phyloP scores from a whole-genome alignment of 176 grass and related monocot species.

The Guadua angustifolia region DNA sequence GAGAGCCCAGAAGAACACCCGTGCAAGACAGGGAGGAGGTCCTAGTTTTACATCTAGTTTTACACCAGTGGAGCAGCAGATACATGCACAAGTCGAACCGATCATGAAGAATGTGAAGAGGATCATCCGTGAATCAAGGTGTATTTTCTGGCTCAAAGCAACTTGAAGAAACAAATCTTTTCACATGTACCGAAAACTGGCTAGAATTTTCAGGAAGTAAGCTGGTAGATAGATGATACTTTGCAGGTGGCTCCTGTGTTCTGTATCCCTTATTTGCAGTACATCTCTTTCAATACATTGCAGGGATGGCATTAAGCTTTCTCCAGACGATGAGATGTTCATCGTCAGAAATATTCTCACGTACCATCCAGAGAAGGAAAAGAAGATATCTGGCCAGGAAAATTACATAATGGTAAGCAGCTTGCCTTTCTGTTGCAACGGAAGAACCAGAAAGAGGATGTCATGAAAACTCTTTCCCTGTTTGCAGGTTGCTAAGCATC shows the following conservation, averaged over 20 bases:
- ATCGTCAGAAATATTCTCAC: constrained; percentile 43
- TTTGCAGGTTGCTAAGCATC: constrained; percentile 46
- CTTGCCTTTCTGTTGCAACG: constrained; percentile 17
- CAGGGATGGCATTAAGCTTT: constrained; percentile 47
- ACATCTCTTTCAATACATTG: constrained; percentile 8
- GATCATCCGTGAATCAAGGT: constrained; percentile 58
- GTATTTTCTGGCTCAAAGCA: constrained; percentile 16
- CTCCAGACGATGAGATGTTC: constrained; percentile 38
- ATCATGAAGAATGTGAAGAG: constrained; percentile 54
- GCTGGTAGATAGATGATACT: constrained; percentile 22
- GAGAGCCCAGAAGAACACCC: constrained; percentile 34
- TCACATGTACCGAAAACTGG: constrained; percentile 15
- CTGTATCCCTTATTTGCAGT: constrained; percentile 7
- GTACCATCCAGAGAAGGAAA: constrained; percentile 63
- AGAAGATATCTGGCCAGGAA: constrained; percentile 43
- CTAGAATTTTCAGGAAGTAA: constrained; percentile 23
- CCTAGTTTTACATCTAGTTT: constrained; percentile 30
- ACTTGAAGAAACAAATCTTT: background rate
- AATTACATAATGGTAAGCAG: constrained; percentile 55
- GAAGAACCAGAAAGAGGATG: constrained; percentile 6
- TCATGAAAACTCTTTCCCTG: constrained; percentile 14
- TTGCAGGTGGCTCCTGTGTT: constrained; percentile 4
- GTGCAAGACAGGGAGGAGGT: constrained; percentile 9
- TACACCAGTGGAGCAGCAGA: constrained; percentile 44
- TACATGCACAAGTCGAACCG: constrained; percentile 43